phyloP scores from a whole-genome alignment of 768 basidiomycete species.

The Tulasnella sp. region DNA sequence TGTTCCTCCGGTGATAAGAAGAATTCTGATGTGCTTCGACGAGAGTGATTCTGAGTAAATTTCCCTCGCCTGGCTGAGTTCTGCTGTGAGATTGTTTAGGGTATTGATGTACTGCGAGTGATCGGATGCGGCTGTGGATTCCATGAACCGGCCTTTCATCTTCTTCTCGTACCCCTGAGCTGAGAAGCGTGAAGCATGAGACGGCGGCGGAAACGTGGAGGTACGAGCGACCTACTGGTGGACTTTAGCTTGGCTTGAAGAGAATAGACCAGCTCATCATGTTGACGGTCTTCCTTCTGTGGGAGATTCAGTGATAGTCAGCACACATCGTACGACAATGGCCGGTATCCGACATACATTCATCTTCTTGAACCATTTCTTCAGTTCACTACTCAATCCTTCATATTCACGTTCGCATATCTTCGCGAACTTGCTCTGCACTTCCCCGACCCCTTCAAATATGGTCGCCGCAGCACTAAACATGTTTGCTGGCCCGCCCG shows the following conservation, averaged over 20 bases:
- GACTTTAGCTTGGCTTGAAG: slow-evolving; percentile 74
- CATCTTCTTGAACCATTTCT: slow-evolving; percentile 84
- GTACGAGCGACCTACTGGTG: slow-evolving; percentile 48
- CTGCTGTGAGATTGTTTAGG: slow-evolving; percentile 66
- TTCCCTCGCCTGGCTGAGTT: slow-evolving; percentile 72
- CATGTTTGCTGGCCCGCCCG: slow-evolving; percentile 54
- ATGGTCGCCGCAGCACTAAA: slow-evolving; percentile 59
- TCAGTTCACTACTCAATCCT: slow-evolving; percentile 59
- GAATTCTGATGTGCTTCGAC: slow-evolving; percentile 56
- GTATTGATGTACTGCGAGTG: slow-evolving; percentile 74
- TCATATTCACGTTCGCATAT: slow-evolving; percentile 71
- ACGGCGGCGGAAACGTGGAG: background rate
- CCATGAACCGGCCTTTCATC: slow-evolving; percentile 64
- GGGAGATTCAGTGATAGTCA: background rate
- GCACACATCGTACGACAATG: background rate
- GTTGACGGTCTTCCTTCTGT: slow-evolving; percentile 75
- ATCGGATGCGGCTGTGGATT: slow-evolving; percentile 56
- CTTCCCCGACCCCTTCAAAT: slow-evolving; percentile 66
- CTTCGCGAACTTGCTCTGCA: slow-evolving; percentile 72
- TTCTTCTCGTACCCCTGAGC: slow-evolving; percentile 77
- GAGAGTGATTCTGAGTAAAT: slow-evolving; percentile 58
- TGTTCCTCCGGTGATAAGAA: slow-evolving; percentile 59
- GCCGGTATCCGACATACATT: slow-evolving; percentile 47
- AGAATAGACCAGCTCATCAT: slow-evolving; percentile 64
- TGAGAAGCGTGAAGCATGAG: slow-evolving; percentile 35